These are phyloP conservation scores for Aspergillus alliaceus DNA, from an alignment of 2,329 filamentous ascomycete genomes.

Conservation along the genomic window DNA sequence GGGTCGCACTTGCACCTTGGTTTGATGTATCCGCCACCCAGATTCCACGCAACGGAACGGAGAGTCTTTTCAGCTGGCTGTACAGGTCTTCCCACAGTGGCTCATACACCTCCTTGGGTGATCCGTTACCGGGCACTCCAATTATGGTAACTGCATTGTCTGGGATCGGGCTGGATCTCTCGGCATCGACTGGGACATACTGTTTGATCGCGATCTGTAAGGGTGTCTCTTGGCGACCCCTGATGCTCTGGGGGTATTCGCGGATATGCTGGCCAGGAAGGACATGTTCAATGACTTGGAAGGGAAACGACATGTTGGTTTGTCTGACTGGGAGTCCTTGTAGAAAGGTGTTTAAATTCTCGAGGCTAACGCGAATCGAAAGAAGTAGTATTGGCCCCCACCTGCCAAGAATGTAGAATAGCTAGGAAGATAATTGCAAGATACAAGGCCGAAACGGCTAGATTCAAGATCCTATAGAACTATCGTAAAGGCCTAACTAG, in stretches of 20 bases:
- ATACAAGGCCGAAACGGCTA: too few species aligned
- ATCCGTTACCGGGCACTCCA: constrained; percentile 13
- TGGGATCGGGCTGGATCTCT: constrained; percentile 41
- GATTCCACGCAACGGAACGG: constrained; percentile 69
- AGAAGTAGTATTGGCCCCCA: too few species aligned
- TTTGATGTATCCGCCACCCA: constrained; percentile 80
- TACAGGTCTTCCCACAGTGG: constrained; percentile 79
- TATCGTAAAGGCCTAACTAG: too few species aligned
- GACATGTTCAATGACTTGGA: constrained; percentile 50
- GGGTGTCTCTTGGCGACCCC: constrained; percentile 49
- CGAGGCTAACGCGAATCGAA: too few species aligned
- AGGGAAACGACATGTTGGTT: constrained; percentile 5
- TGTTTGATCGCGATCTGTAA: constrained; percentile 56
- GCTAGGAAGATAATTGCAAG: too few species aligned
- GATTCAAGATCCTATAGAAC: too few species aligned
- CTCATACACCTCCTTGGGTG: constrained; percentile 61
- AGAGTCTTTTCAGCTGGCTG: constrained; percentile 50
- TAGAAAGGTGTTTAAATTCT: too few species aligned
- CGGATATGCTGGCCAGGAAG: constrained; percentile 54
- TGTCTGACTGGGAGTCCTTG: neutral
- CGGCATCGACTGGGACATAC: constrained; percentile 52
- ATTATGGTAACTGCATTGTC: constrained; percentile 31
- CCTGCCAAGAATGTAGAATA: too few species aligned
- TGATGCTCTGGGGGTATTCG: constrained; percentile 50
- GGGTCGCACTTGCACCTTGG: constrained; percentile 70